Evolutionary conservation across 192 early-diverging fungal genomes (phyloP).

Genomic region (Podila epicladia): DNA sequence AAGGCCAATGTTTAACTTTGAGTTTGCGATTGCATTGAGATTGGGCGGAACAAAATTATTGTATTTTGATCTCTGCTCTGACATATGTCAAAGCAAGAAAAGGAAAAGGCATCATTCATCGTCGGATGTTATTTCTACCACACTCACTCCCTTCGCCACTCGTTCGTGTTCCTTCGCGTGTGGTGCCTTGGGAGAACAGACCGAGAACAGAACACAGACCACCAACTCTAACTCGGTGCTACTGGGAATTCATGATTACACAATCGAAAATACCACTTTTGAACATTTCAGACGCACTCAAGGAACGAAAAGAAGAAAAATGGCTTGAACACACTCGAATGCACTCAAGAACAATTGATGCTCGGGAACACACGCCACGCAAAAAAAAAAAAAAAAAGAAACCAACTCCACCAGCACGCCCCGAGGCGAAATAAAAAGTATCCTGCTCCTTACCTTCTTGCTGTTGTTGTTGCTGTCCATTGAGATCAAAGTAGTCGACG

Average conservation of each 20-base stretch:
- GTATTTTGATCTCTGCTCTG: slow-evolving; percentile 4
- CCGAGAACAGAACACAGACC: slow-evolving; percentile 1
- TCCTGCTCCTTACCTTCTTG: neutral
- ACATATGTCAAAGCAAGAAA: slow-evolving; percentile 39
- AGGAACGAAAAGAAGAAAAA: too few relatives aligned
- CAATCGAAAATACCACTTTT: neutral
- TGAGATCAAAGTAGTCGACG: slow-evolving; percentile 50
- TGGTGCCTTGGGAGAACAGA: neutral
- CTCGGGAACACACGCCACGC: too few relatives aligned
- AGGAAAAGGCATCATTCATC: too few relatives aligned
- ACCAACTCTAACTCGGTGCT: neutral
- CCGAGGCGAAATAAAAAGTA: neutral
- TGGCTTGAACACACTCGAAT: neutral
- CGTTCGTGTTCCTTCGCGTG: too few relatives aligned
- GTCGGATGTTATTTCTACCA: too few relatives aligned
- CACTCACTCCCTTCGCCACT: too few relatives aligned
- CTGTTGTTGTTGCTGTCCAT: slow-evolving; percentile 8
- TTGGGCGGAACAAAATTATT: neutral
- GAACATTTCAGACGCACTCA: neutral
- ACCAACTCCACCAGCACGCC: too few relatives aligned
- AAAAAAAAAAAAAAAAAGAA: too few relatives aligned
- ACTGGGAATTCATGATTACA: neutral
- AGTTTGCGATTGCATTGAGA: neutral
- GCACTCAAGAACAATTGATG: too few relatives aligned
- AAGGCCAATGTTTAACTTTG: too few relatives aligned